These are phyloP conservation scores for Capsicum baccatum DNA, from an alignment of 257 asterid species.

Conservation along the genomic window DNA sequence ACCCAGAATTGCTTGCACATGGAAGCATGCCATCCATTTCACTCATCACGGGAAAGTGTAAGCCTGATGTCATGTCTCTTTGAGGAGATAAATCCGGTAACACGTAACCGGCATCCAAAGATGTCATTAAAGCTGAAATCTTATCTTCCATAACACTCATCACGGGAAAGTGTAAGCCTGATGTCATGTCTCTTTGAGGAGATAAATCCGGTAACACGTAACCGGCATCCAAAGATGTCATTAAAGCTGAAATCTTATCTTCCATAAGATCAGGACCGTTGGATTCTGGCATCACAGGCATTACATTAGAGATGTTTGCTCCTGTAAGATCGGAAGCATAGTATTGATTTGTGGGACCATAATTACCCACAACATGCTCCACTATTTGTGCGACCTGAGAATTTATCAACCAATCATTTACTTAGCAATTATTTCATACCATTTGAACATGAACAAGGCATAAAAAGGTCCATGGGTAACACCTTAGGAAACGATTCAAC, in stretches of 20 bases:
- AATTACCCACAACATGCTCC: background rate
- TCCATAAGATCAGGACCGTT: background rate
- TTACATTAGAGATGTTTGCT: background rate
- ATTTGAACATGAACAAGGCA: conserved; percentile 8
- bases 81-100: conserved; percentile 35
- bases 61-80: conserved; percentile 25
- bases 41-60: conserved; percentile 30
- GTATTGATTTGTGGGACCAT: background rate
- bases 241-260: background rate
- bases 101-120: conserved; percentile 16
- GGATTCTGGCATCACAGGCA: conserved; percentile 12
- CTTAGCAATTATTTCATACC: background rate
- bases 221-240: conserved; percentile 23
- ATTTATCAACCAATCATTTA: conserved; percentile 2
- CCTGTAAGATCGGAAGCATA: background rate
- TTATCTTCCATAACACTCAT: conserved; percentile 32
- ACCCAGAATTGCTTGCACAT: conserved; percentile 46
- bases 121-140: conserved; percentile 13
- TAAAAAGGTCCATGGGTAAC: background rate
- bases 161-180: conserved; percentile 26
- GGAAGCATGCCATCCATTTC: conserved; percentile 37
- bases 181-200: conserved; percentile 31
- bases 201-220: conserved; percentile 29
- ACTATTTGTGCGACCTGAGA: conserved; percentile 11
- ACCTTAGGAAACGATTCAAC: conserved; percentile 44